Evolutionary conservation across 2,329 filamentous ascomycete species (phyloP), one percentile per base, ranked within the genome.

Genomic region (Colletotrichum neosansevieriae): DNA sequence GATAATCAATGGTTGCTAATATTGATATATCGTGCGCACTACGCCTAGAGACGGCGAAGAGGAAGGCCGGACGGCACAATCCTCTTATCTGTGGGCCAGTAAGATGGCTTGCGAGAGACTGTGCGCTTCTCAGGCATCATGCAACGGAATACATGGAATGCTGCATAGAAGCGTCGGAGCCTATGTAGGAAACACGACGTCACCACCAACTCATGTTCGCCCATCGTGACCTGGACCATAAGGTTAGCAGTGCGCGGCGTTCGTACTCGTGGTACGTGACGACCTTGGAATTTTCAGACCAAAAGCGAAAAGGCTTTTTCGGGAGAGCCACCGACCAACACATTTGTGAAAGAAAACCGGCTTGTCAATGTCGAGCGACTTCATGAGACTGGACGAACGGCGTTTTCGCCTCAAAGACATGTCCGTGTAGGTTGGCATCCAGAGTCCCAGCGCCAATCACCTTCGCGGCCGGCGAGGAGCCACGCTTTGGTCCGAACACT

Each of bases 371-470:
- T 44, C 5, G 21, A 19, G 24, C 13, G 29, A 19, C 17, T 4
- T 17, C 2, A 17, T n/a, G 15, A 66, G 40, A 60, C 61, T 57
- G 9, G 66, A 69, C 49, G 66, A 69, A 69, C 54, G 11, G 24
- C 29, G 3, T n/a, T 19, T n/a, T 56, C 6, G 15, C 12, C 4
- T 4, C 17, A 4, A 19, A 21, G 13, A 10, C 36, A 54, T 24
- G 62, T 50, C 66, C 17, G 62, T 66, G 56, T 21, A 45, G 21
- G 19, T 7, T 6, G 29, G 7, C 12, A 29, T 19, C 12, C 15
- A 12, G 54, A 64, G 61, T 11, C 65, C 15, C 56, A 66, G 66
- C 66, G 54, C 58, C 61, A 61, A 42, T 60, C 49, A 40, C 32
- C 15, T 10, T 49, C 34, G 29, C n/a, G 15, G 6, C n/a, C 42